Evolutionary conservation across 2,329 filamentous ascomycete genomes (phyloP).

Genomic region (Phialocephala subalpina): DNA sequence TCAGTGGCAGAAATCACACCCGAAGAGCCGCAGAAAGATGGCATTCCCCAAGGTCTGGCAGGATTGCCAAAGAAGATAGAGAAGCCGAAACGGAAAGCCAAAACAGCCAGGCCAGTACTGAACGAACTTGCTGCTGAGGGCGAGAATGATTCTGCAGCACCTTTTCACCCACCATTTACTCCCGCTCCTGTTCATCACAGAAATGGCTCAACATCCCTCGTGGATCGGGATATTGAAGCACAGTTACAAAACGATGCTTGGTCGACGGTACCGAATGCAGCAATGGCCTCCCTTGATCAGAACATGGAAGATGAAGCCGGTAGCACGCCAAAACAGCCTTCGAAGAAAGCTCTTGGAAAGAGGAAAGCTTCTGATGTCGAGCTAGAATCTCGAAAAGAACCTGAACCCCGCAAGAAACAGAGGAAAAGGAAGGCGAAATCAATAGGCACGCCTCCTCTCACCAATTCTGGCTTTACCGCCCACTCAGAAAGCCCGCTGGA

Average conservation of each 20-base stretch:
- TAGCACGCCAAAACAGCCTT: conserved; percentile 23
- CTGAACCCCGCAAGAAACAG: conserved; percentile 28
- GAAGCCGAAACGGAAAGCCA: neutral
- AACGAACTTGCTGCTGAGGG: conserved; percentile 13
- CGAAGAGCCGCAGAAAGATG: neutral
- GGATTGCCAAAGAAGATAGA: neutral
- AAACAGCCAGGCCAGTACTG: neutral
- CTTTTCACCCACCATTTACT: conserved; percentile 10
- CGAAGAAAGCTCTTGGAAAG: conserved; percentile 38
- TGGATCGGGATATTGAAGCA: conserved; percentile 12
- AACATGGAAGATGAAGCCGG: conserved; percentile 8
- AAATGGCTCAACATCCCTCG: neutral
- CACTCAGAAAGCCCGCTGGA: neutral
- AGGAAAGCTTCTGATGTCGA: conserved; percentile 30
- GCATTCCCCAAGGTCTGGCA: neutral
- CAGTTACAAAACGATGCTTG: conserved; percentile 8
- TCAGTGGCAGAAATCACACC: neutral
- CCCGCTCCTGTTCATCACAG: conserved; percentile 5
- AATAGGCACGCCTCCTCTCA: conserved; percentile 22
- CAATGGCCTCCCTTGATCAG: neutral
- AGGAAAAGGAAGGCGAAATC: conserved; percentile 25
- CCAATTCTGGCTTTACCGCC: conserved; percentile 18
- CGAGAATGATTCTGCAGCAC: conserved; percentile 9
- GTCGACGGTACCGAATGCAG: neutral
- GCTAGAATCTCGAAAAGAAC: too few species aligned